A percentile compares a stretch with the other conserved stretches of the same genome.
phyloP scores from a whole-genome alignment of 768 basidiomycete genomes.

The Auriscalpium vulgare region DNA sequence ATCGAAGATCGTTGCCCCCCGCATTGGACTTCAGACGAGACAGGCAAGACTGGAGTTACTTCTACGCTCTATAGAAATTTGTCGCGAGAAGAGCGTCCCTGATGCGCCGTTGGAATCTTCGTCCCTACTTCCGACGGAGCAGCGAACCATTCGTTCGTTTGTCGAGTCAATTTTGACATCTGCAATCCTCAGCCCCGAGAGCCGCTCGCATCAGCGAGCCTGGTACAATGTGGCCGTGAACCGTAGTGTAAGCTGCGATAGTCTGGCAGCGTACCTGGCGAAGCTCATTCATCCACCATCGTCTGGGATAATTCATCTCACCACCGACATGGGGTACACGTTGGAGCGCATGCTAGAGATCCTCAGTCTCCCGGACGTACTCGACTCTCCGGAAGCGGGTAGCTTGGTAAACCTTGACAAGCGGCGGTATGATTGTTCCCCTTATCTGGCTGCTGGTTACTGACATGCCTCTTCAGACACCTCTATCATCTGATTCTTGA shows the following conservation, averaged over 20 bases:
- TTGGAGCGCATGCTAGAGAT: conserved; percentile 77
- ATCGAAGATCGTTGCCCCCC: conserved; percentile 56
- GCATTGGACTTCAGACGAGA: conserved; percentile 53
- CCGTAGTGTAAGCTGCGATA: conserved; percentile 57
- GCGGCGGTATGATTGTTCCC: conserved; percentile 46
- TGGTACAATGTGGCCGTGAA: conserved; percentile 67
- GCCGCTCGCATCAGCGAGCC: conserved; percentile 66
- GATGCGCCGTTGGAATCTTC: conserved; percentile 11
- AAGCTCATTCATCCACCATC: conserved; percentile 34
- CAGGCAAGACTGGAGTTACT: conserved; percentile 69
- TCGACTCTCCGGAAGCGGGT: conserved; percentile 46
- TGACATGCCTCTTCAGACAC: conserved; percentile 37
- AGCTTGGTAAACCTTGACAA: conserved; percentile 77
- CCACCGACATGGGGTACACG: conserved; percentile 77
- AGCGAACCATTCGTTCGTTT: conserved; percentile 68
- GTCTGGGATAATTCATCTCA: conserved; percentile 41
- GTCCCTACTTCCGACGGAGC: conserved; percentile 35
- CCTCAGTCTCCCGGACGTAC: conserved; percentile 63
- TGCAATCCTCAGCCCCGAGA: conserved; percentile 73
- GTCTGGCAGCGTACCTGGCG: conserved; percentile 47
- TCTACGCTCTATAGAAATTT: conserved; percentile 66
- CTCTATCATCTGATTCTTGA: conserved; percentile 55
- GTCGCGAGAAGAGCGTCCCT: conserved; percentile 51
- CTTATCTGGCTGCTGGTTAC: neutral
- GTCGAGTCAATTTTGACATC: conserved; percentile 70